Evolutionary conservation across 1,284 basidiomycete genomes (phyloP).

Genomic region (Puccinia hordei): DNA sequence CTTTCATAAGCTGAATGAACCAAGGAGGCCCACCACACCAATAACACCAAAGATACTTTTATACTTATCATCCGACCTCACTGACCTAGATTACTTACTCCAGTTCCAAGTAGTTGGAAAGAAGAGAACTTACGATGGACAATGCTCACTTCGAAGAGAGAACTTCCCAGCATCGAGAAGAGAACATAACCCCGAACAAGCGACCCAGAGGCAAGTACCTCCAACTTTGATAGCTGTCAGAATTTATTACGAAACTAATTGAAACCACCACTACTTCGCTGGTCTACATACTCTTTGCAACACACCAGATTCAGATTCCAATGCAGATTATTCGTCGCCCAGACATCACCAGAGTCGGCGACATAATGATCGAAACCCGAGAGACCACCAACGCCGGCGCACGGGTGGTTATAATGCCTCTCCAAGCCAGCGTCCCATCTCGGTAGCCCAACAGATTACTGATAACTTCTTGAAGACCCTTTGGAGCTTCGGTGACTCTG

Average conservation of each 20-base stretch:
- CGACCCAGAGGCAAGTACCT: background rate
- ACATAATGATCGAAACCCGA: constrained; percentile 22
- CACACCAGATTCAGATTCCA: constrained; percentile 3
- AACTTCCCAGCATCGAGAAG: background rate
- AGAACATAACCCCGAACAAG: constrained; percentile 10
- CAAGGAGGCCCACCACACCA: no score
- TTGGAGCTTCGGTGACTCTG: constrained; percentile 48
- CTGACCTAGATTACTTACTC: no score
- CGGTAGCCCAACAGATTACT: constrained; percentile 23
- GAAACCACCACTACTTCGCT: background rate
- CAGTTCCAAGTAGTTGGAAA: no score
- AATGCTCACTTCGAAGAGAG: constrained; percentile 5
- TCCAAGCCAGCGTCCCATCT: constrained; percentile 8
- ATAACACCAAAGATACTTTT: no score
- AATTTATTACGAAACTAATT: background rate
- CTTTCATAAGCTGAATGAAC: no score
- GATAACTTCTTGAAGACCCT: constrained; percentile 39
- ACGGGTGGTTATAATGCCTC: constrained; percentile 16
- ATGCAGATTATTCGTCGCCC: constrained; percentile 33
- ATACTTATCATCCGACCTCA: no score
- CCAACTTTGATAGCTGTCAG: background rate
- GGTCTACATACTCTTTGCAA: background rate
- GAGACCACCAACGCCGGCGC: constrained; percentile 14
- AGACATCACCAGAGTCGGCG: constrained; percentile 10
- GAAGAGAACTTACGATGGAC: constrained; percentile 26